phyloP scores from a whole-genome alignment of 176 grass and related monocot genomes.

The Oryza longistaminata region DNA sequence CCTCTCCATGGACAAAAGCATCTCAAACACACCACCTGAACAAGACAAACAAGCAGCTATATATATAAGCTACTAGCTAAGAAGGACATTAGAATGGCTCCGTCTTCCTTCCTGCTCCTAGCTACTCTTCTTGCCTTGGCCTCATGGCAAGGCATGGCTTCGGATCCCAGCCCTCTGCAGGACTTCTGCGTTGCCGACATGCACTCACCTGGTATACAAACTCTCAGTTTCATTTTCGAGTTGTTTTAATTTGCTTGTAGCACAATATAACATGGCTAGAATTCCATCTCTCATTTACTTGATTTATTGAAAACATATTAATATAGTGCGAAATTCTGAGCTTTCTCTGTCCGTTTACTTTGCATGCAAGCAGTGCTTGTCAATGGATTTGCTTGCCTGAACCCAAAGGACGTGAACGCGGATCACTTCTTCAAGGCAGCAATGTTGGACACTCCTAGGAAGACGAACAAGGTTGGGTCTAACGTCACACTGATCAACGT shows the following conservation, averaged over 20 bases:
- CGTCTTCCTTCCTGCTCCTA: background rate
- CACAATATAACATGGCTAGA: too few species aligned
- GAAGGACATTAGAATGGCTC: background rate
- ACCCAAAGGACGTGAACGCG: background rate
- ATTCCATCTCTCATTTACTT: too few species aligned
- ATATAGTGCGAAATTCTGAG: background rate
- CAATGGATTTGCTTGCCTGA: constrained; percentile 17
- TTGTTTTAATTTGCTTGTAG: too few species aligned
- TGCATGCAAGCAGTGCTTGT: background rate
- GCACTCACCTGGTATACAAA: constrained; percentile 14
- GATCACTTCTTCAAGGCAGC: constrained; percentile 27
- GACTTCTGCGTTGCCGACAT: background rate
- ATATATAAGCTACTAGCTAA: too few species aligned
- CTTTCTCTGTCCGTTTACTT: background rate
- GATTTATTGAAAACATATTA: background rate
- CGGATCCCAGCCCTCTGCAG: background rate
- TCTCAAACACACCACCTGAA: too few species aligned
- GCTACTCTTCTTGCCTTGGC: background rate
- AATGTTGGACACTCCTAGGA: background rate
- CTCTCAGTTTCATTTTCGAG: too few species aligned
- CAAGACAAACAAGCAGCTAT: too few species aligned
- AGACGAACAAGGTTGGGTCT: background rate
- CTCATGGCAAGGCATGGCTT: constrained; percentile 6
- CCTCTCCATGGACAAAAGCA: too few species aligned
- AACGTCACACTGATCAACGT: constrained; percentile 22